Evolutionary conservation across 2,329 filamentous ascomycete genomes (phyloP).

Genomic region (Pestalotiopsis sp.): DNA sequence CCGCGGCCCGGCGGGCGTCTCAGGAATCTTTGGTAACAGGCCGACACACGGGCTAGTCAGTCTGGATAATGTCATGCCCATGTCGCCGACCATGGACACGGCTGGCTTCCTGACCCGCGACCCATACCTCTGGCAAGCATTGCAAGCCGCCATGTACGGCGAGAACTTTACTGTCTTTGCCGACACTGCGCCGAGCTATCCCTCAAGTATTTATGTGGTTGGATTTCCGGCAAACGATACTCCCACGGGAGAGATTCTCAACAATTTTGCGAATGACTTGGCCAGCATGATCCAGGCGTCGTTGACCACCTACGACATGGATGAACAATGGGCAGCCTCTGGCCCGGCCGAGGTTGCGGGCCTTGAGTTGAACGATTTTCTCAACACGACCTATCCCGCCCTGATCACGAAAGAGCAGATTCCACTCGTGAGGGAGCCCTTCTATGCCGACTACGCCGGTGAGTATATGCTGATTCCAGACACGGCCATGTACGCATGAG

Average conservation of each 20-base stretch:
- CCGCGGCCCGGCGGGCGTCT: not conserved
- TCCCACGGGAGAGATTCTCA: constrained; percentile 21
- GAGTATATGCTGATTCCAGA: not conserved
- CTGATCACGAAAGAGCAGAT: constrained; percentile 40
- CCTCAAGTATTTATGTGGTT: constrained; percentile 31
- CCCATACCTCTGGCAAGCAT: not conserved
- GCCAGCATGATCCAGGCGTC: constrained; percentile 27
- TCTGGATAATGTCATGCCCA: not conserved
- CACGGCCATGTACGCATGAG: not conserved
- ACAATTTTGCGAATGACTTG: constrained; percentile 29
- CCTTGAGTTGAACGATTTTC: constrained; percentile 25
- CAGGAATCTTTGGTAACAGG: not conserved
- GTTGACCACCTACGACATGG: constrained; percentile 6
- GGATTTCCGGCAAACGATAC: constrained; percentile 24
- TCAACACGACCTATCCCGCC: constrained; percentile 36
- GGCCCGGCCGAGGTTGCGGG: constrained; percentile 28
- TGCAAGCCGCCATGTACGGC: constrained; percentile 30
- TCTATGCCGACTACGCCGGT: constrained; percentile 39
- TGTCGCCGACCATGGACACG: not conserved
- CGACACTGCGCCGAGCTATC: constrained; percentile 23
- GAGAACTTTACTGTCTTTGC: constrained; percentile 33
- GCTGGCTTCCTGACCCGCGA: not conserved
- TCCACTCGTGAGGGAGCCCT: constrained; percentile 36
- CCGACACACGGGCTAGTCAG: not conserved
- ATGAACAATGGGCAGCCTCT: constrained; percentile 5